Conservation (phyloP, 805 yeast species). For the Tetrapisispora fleetii region DNA sequence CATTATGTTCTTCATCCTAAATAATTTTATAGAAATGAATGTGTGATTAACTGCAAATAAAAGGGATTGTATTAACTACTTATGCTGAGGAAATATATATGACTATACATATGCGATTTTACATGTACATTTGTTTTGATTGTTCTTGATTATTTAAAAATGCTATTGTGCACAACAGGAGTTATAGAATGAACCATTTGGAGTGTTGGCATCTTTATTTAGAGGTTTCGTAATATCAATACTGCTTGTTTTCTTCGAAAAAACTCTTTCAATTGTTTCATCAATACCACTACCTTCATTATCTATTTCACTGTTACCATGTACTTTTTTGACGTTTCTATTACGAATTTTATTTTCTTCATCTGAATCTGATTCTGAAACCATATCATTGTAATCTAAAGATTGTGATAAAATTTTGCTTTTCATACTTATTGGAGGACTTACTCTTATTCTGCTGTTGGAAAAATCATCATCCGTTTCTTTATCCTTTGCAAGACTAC, state of each 20-base stretch:
- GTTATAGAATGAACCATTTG: constrained; percentile 5
- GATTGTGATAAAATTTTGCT: background rate
- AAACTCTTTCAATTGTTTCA: background rate
- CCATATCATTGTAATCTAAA: constrained; percentile 3
- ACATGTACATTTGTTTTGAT: background rate
- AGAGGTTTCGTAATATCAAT: constrained; percentile 22
- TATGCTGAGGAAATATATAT: background rate
- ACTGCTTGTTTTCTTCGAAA: constrained; percentile 1
- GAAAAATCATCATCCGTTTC: background rate
- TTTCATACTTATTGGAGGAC: background rate
- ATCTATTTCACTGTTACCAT: background rate
- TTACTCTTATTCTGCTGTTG: background rate
- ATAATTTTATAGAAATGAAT: background rate
- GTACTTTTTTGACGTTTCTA: background rate
- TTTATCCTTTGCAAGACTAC: background rate
- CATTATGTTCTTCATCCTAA: background rate
- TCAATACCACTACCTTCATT: background rate
- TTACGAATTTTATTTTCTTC: background rate
- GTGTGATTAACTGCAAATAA: background rate
- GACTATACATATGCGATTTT: background rate
- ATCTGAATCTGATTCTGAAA: constrained; percentile 2
- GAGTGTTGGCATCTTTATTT: constrained; percentile 11
- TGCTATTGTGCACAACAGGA: constrained; percentile 3
- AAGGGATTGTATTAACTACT: background rate
- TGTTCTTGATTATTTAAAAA: background rate